phyloP scores from a whole-genome alignment of 352 stramenopile genomes.

The Blastocystis sp. region DNA sequence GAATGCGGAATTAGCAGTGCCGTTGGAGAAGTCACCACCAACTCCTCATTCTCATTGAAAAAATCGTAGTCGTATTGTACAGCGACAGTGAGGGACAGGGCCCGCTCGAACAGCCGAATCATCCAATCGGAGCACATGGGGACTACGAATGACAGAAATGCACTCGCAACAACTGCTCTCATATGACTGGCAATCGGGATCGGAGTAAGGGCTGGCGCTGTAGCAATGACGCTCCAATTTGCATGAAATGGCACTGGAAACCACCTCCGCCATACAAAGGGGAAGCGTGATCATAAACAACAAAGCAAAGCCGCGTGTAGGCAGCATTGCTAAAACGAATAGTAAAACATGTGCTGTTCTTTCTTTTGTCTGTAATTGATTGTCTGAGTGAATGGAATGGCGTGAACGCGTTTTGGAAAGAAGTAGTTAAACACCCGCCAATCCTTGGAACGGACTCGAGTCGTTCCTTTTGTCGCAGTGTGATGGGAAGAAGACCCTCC shows the following conservation, averaged over 20 bases:
- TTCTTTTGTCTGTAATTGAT: constrained; percentile 5
- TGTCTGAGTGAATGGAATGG: not conserved
- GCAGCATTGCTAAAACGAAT: not conserved
- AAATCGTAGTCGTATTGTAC: not conserved
- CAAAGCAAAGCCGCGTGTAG: not conserved
- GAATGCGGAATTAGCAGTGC: constrained; percentile 14
- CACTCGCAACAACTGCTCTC: not conserved
- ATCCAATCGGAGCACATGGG: constrained; percentile 37
- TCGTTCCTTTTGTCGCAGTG: too few species aligned
- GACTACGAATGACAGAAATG: not conserved
- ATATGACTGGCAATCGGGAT: constrained; percentile 34
- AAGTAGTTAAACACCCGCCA: too few species aligned
- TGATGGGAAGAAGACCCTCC: too few species aligned
- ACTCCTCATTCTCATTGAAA: not conserved
- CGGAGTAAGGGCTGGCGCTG: not conserved
- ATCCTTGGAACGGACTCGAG: too few species aligned
- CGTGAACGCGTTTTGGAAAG: too few species aligned
- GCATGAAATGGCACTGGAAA: not conserved
- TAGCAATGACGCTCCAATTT: constrained; percentile 30
- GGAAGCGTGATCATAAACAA: not conserved
- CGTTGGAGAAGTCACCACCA: not conserved
- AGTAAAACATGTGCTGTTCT: not conserved
- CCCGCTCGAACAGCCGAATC: not conserved
- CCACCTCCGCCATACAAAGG: constrained; percentile 22
- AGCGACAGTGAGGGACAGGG: not conserved